These are phyloP conservation scores for Stramenopiles sp. DNA, from an alignment of 352 stramenopile species.

Conservation along the genomic window DNA sequence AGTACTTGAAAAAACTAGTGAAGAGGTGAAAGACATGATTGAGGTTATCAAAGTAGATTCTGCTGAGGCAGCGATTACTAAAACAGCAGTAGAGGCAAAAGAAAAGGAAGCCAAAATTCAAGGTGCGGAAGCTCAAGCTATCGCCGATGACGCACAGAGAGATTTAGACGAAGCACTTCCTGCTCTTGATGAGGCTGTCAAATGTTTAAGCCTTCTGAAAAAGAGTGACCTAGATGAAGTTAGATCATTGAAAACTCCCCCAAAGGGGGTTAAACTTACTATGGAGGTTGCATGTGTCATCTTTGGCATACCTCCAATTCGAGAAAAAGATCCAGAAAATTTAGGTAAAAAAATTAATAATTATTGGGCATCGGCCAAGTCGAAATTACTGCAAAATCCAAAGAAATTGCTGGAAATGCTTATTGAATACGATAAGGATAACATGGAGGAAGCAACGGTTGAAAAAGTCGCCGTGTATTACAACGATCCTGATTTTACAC, in stretches of 20 bases:
- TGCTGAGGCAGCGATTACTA: slow-evolving; percentile 41
- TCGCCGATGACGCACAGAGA: slow-evolving; percentile 57
- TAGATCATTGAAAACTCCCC: slow-evolving; percentile 63
- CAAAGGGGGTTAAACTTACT: slow-evolving; percentile 46
- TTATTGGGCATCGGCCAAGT: slow-evolving; percentile 64
- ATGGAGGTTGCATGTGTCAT: slow-evolving; percentile 72
- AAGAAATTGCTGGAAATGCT: slow-evolving; percentile 50
- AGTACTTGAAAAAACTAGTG: slow-evolving; percentile 40
- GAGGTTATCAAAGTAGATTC: slow-evolving; percentile 59
- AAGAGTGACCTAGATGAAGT: slow-evolving; percentile 69
- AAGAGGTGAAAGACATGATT: slow-evolving; percentile 50
- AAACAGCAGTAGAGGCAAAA: slow-evolving; percentile 40
- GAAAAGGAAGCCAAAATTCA: slow-evolving; percentile 52
- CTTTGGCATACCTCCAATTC: slow-evolving; percentile 50
- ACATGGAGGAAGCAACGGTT: slow-evolving; percentile 37
- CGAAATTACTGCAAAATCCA: slow-evolving; percentile 38
- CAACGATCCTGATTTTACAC: slow-evolving; percentile 34
- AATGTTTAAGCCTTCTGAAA: slow-evolving; percentile 40
- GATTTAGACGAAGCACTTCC: slow-evolving; percentile 60
- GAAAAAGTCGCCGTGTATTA: slow-evolving; percentile 46
- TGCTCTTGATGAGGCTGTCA: slow-evolving; percentile 41
- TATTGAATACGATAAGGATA: slow-evolving; percentile 65
- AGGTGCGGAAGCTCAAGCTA: slow-evolving; percentile 37
- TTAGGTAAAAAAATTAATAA: slow-evolving; percentile 52
- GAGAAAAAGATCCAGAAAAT: slow-evolving; percentile 46